Evolutionary conservation across 2,329 filamentous ascomycete genomes (phyloP).

Genomic region (Scytalidium lignicola): DNA sequence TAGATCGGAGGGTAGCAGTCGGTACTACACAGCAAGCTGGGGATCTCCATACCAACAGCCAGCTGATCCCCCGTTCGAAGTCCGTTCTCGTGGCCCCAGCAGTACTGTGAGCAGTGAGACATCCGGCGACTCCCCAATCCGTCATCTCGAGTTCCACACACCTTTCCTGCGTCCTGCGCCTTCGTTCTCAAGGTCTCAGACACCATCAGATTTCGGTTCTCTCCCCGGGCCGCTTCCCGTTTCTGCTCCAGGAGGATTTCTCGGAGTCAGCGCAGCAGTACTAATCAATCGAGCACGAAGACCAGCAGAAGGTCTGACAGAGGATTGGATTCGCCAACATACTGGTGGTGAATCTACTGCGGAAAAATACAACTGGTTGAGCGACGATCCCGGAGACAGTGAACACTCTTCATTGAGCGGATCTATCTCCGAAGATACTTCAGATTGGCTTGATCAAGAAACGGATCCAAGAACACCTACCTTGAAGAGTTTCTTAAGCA

Average conservation of each 20-base stretch:
- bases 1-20: constrained; percentile 27
- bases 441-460: constrained; percentile 44
- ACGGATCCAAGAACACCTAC: constrained; percentile 29
- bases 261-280: constrained; percentile 44
- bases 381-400: constrained; percentile 68
- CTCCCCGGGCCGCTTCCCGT: constrained; percentile 15
- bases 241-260: neutral
- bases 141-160: constrained; percentile 56
- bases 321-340: constrained; percentile 83
- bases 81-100: constrained; percentile 29
- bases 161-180: constrained; percentile 57
- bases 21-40: constrained; percentile 74
- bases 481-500: constrained; percentile 21
- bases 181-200: constrained; percentile 30
- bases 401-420: constrained; percentile 71
- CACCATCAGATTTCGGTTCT: constrained; percentile 32
- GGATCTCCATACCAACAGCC: constrained; percentile 80
- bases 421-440: constrained; percentile 49
- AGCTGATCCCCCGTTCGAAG: constrained; percentile 40
- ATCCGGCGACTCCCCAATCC: constrained; percentile 56
- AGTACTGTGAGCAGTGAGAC: constrained; percentile 53
- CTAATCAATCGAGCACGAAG: constrained; percentile 59
- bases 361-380: constrained; percentile 77
- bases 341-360: constrained; percentile 63
- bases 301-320: constrained; percentile 60